Evolutionary conservation across 1,139 yeast species (phyloP), one percentile per base, ranked within the genome.

Genomic region (Candida dubliniensis): DNA sequence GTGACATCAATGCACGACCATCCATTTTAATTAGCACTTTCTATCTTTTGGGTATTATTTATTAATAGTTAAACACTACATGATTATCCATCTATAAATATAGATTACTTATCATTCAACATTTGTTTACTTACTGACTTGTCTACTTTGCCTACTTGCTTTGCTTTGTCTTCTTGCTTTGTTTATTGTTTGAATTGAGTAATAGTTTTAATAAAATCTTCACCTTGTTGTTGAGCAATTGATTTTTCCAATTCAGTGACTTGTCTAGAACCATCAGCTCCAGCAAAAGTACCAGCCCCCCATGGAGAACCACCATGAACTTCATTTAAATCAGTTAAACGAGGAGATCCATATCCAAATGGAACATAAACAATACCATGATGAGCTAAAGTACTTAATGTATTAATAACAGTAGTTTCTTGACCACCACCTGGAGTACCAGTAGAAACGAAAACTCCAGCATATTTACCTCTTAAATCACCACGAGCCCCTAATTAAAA

Each of bases 241-340:
- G 63, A 63, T 55, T 63, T 58, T 53, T 69, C 75, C 51, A 64
- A 56, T 30, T 58, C 56, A 44, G 63, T 50, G 23, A 70, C 69
- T 42, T 55, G 49, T 61, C 74, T 66, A 35, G 69, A 61, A 36
- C 75, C 74, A 47, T 64, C 71, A 14, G 59, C 52, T 38, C 66
- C 69, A 31, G 75, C 72, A 47, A 58, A 63, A 41, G 69, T 54
- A 46, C 75, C 75, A 36, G 74, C 71, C 49, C 74, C 75, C 67
- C 70, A 68, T 38, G 74, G 69, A 41, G 72, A 66, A 30, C 68
- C 64, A 46, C 75, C 75, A 51, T 65, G 73, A 41, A 60, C 55
- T 56, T 67, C 71, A 2, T 60, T 61, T 46, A 66, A 46, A 52
- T 55, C 55, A 46, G 67, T 48, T 46, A 66, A 43, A 40, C 56